Base-by-base conservation (phyloP, 441 rosid species). In the Brassica hybrid region DNA sequence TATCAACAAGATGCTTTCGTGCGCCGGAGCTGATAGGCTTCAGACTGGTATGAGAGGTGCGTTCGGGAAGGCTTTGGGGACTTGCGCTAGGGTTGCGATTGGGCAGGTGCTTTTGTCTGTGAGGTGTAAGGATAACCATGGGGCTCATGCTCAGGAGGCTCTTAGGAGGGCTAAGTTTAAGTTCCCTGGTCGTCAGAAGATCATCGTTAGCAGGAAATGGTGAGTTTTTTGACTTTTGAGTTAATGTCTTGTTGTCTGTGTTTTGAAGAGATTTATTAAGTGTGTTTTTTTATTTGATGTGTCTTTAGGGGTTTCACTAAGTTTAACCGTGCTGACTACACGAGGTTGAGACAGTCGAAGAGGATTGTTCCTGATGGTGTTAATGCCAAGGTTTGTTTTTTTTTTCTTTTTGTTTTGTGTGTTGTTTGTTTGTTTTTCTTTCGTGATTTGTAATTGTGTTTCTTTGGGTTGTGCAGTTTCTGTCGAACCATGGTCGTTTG, bases 141-240 rank as follows among this genome's bases (percentile, higher is more conserved):
- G 93, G 25, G 79, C 64, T n/a, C 90, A 93, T 77, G 98, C 98
- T n/a, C 95, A 91, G 79, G 94, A 92, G 83, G 98, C 98, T 71
- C 93, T 92, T 7, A 88, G 95, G 34, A 89, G 93, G 12, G 97
- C 97, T 2, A 89, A 94, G 84, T 94, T 92, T 77, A 94, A 94
- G 91, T 92, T 93, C 80, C 98, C 94, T 74, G 98, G 95, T 73
- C 91, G 91, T 60, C 94, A 91, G 75, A 91, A 91, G 93, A 91
- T 91, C 67, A 90, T 93, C 71, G 91, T 91, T 80, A 90, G 91
- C 91, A 75, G 79, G 66, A 80, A 80, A 6, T 75, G 83, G 79
- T 74, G 11, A 14, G 9, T 1, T 10, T 13, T 18, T 19, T 3
- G 10, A 16, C 14, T 5, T 43, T 12, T 10, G 2, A 18, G 27